Percentiles rank a stretch among this genome's conserved stretches.
Evolutionary conservation across 2,329 filamentous ascomycete genomes (phyloP).

Genomic region (Rhinocladiella similis): DNA sequence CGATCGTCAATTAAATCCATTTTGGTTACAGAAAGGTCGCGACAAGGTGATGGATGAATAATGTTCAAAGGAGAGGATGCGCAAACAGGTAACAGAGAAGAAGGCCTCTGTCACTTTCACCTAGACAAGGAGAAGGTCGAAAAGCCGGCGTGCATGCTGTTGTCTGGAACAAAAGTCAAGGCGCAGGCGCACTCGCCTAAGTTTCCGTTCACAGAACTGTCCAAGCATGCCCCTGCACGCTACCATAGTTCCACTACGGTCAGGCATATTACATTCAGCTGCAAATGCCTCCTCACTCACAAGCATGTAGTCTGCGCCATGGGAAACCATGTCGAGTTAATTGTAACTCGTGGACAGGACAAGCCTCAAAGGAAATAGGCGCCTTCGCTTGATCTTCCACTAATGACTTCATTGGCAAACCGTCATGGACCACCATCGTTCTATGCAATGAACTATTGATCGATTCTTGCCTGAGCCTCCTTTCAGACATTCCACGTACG

Average conservation of each 20-base stretch:
- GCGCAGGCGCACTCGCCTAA: background rate
- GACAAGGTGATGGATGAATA: background rate
- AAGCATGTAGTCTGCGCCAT: no score
- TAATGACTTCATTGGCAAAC: conserved; percentile 20
- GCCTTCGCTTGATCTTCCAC: conserved; percentile 20
- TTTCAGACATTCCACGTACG: conserved; percentile 13
- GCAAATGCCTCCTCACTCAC: no score
- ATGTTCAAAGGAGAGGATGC: background rate
- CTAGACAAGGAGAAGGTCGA: background rate
- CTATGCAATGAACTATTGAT: conserved; percentile 20
- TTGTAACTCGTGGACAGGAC: background rate
- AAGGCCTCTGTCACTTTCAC: background rate
- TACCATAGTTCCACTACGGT: background rate
- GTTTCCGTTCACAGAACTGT: background rate
- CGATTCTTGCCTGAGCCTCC: conserved; percentile 2
- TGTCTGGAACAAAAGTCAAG: background rate
- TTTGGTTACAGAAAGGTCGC: background rate
- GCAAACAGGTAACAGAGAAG: background rate
- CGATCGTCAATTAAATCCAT: conserved; percentile 71
- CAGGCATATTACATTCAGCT: background rate
- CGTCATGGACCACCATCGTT: conserved; percentile 1
- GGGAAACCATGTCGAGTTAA: no score
- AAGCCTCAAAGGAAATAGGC: conserved; percentile 14
- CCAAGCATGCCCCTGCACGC: background rate
- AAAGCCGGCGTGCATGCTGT: background rate